Percentiles rank a stretch among this genome's conserved stretches.
Evolutionary conservation across 768 basidiomycete species (phyloP).

Genomic region (Suillus subaureus): DNA sequence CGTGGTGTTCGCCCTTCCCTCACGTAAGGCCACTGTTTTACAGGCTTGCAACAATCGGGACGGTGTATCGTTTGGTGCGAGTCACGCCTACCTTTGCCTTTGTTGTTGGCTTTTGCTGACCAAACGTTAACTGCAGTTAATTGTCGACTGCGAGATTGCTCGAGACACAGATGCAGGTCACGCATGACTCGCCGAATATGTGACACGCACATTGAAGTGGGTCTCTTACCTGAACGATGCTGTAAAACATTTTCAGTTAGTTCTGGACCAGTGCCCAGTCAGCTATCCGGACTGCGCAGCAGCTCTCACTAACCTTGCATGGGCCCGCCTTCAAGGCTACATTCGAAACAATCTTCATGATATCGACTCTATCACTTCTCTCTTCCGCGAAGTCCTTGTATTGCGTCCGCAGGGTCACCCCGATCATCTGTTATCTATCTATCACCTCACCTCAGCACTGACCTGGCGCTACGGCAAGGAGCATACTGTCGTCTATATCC

Average conservation of each 20-base stretch:
- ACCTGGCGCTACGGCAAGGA: neutral
- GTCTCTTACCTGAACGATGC: neutral
- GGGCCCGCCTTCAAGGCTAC: neutral
- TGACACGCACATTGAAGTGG: too few relatives aligned
- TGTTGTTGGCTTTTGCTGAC: neutral
- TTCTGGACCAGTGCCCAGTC: neutral
- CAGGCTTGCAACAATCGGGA: neutral
- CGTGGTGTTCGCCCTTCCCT: neutral
- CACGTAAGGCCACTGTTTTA: neutral
- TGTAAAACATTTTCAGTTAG: neutral
- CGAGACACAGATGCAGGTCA: neutral
- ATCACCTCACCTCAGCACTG: neutral
- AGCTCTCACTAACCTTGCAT: neutral
- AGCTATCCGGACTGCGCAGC: neutral
- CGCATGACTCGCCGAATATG: too few relatives aligned
- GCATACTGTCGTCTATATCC: neutral
- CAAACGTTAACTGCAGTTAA: neutral
- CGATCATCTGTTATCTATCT: neutral
- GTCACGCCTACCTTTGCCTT: neutral
- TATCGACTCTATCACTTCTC: neutral
- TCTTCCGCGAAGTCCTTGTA: neutral
- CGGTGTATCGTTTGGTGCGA: neutral
- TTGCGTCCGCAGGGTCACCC: neutral
- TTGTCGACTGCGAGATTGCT: neutral
- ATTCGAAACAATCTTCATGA: neutral